Evolutionary conservation across 306 rosid species (phyloP).

Genomic region (Cicer pinnatifidum): DNA sequence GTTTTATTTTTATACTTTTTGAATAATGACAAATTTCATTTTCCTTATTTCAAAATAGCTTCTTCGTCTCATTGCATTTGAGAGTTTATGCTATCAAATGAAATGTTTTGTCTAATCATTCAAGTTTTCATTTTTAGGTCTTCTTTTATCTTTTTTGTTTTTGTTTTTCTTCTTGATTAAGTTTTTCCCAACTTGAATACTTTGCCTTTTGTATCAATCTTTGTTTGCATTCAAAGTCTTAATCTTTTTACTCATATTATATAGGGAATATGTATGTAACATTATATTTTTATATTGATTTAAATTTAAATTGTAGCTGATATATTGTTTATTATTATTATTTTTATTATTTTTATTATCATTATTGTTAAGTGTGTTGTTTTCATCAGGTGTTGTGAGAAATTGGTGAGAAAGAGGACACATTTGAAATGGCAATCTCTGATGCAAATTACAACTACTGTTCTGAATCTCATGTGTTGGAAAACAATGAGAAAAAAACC

Average conservation of each 20-base stretch:
- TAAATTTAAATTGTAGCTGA: not conserved
- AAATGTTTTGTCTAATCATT: not conserved
- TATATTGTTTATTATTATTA: not conserved
- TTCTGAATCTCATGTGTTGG: constrained; percentile 48
- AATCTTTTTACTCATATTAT: constrained; percentile 5
- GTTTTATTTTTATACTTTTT: not conserved
- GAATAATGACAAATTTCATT: not conserved
- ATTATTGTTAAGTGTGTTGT: not conserved
- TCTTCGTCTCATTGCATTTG: constrained; percentile 23
- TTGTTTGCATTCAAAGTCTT: constrained; percentile 11
- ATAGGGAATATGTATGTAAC: not conserved
- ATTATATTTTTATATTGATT: not conserved
- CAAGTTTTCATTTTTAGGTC: not conserved
- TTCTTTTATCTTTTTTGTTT: not conserved
- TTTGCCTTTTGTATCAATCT: constrained; percentile 11
- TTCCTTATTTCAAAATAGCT: no score
- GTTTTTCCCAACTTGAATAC: not conserved
- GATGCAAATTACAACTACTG: constrained; percentile 52
- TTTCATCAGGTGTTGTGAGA: constrained; percentile 49
- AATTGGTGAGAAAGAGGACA: constrained; percentile 69
- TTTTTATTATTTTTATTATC: not conserved
- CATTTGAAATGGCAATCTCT: constrained; percentile 45
- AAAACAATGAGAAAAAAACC: constrained; percentile 49
- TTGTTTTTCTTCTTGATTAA: constrained; percentile 25
- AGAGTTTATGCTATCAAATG: constrained; percentile 27